Evolutionary conservation across 2,329 filamentous ascomycete species (phyloP), one percentile per base, ranked within the genome.

Genomic region (Xylariaceae sp.): DNA sequence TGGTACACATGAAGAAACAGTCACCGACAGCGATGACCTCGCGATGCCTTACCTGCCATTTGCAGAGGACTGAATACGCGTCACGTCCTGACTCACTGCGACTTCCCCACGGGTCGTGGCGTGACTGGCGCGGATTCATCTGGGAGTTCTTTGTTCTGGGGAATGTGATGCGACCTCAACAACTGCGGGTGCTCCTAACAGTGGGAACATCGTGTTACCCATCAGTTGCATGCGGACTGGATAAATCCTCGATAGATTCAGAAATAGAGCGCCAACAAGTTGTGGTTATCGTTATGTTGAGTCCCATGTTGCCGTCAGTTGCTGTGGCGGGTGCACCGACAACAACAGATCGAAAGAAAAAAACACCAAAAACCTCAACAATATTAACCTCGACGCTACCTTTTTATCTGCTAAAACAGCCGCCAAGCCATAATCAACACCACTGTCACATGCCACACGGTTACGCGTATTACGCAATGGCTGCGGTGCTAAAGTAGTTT

Each of bases 361-460:
- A 11, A 45, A 45, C 42, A 45, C 10, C 42, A 45, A 45, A 11
- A 45, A 30, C 23, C 23, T 30, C 23, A 30, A 30, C 23, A 30
- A 30, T 30, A 30, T 30, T 30, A 30, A 30, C 51, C 50, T 56
- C 48, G 9, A 50, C 48, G 37, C 23, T 30, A 30, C 23, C 23
- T 30, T 30, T 30, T 30, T 30, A 30, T 30, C 23, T 30, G 23
- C 23, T 30, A 30, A 30, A 30, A 30, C 23, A 30, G 23, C 23
- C 23, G 23, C 23, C 23, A 39, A 48, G 39, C 13, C 58, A 55
- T 56, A 58, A 63, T 53, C 37, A 42, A 5, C 4, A 4, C 56
- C 49, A 51, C 37, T 42, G 15, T 61, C 58, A 62, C 53, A 61
- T 63, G 58, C 42, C 42, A 15, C n/a, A 45, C 2, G 42, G 42